A percentile compares a stretch with the other conserved stretches of the same genome.
Evolutionary conservation across 495 filamentous ascomycete species (phyloP).

Genomic region (Daldinia caldariorum): DNA sequence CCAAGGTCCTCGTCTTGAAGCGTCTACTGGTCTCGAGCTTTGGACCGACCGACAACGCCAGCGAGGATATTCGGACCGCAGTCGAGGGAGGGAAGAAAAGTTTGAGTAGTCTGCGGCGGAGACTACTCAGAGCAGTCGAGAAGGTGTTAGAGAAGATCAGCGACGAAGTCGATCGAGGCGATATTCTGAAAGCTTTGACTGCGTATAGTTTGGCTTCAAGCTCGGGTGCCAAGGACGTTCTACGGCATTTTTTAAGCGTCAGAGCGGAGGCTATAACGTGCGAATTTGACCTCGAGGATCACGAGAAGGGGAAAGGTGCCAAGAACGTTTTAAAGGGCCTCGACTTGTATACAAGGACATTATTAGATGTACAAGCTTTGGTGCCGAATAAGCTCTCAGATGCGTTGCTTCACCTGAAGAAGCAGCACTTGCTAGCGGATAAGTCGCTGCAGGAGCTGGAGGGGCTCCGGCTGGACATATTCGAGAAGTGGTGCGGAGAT

Average conservation of each 20-base stretch:
- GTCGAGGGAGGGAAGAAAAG: slow-evolving; percentile 71
- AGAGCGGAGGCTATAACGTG: slow-evolving; percentile 72
- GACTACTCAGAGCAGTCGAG: slow-evolving; percentile 73
- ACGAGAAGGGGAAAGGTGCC: slow-evolving; percentile 46
- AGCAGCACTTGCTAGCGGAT: slow-evolving; percentile 74
- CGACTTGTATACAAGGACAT: slow-evolving; percentile 76
- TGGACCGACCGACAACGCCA: slow-evolving; percentile 48
- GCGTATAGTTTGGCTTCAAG: slow-evolving; percentile 87
- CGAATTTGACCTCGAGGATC: slow-evolving; percentile 60
- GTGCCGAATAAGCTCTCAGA: slow-evolving; percentile 78
- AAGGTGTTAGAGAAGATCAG: slow-evolving; percentile 66
- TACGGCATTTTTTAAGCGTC: slow-evolving; percentile 82
- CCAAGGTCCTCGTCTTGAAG: slow-evolving; percentile 83
- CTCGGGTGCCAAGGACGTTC: slow-evolving; percentile 80
- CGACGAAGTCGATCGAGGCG: slow-evolving; percentile 54
- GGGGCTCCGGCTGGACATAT: slow-evolving; percentile 81
- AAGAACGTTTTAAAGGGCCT: slow-evolving; percentile 70
- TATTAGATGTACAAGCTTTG: slow-evolving; percentile 77
- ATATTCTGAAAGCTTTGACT: slow-evolving; percentile 74
- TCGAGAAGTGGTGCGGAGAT: slow-evolving; percentile 82
- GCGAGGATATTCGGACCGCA: slow-evolving; percentile 54
- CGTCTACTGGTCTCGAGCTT: slow-evolving; percentile 74
- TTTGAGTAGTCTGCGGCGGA: slow-evolving; percentile 66
- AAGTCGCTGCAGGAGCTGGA: slow-evolving; percentile 69
- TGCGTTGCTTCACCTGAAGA: slow-evolving; percentile 73